Percentiles rank a stretch among this genome's conserved stretches.
These are phyloP conservation scores for Firmiana major DNA, from an alignment of 345 rosid genomes.

Conservation along the genomic window DNA sequence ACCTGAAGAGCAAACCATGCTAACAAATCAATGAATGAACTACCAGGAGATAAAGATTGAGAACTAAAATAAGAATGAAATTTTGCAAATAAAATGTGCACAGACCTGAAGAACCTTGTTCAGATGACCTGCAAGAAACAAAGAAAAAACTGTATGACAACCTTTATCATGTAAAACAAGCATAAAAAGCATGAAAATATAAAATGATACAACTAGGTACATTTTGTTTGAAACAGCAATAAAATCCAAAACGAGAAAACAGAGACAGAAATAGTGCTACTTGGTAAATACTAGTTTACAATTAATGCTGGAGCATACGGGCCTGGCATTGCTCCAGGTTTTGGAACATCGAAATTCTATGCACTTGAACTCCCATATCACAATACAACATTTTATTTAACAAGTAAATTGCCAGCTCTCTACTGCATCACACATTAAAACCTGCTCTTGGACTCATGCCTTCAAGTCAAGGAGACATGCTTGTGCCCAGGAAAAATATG, in stretches of 20 bases:
- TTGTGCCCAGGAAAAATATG: neutral
- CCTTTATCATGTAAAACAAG: constrained; percentile 15
- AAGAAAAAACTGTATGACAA: constrained; percentile 28
- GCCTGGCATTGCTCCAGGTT: neutral
- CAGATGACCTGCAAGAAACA: constrained; percentile 65
- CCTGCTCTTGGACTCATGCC: neutral
- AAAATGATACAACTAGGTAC: neutral
- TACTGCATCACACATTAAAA: constrained; percentile 1
- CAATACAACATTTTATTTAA: neutral
- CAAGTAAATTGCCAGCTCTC: neutral
- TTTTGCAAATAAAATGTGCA: constrained; percentile 5
- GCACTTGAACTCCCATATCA: neutral
- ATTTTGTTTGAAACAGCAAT: neutral
- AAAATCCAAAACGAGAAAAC: neutral
- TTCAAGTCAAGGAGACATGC: neutral
- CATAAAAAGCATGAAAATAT: neutral
- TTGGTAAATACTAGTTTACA: neutral
- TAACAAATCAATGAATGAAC: neutral
- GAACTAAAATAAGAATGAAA: neutral
- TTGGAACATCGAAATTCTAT: neutral
- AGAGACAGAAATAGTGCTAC: neutral
- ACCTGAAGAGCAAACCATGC: neutral
- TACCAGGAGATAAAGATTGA: constrained; percentile 3
- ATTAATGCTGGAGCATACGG: neutral
- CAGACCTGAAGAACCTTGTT: constrained; percentile 74